Percentiles rank a stretch among this genome's conserved stretches.
Evolutionary conservation across 371 early-diverging fungal genomes (phyloP).

Genomic region (Fennellomyces sp.): DNA sequence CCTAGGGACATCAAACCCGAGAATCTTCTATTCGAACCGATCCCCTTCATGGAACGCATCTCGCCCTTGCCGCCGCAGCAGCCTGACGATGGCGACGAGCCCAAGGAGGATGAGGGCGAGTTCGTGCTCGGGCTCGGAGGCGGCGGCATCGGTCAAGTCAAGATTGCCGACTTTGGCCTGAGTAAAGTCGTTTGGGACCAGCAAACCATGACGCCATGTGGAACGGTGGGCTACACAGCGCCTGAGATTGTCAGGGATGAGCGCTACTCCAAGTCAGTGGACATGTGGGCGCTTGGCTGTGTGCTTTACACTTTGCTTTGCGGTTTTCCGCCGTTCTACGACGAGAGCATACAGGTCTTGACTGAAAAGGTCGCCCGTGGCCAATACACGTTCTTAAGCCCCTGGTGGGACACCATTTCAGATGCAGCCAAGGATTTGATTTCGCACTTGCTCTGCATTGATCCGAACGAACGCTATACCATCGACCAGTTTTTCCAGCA

Average conservation of each 20-base stretch:
- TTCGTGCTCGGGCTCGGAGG: constrained; percentile 61
- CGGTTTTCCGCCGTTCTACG: constrained; percentile 92
- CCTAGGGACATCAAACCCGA: constrained; percentile 95
- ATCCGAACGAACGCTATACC: constrained; percentile 56
- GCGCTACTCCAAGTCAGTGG: constrained; percentile 84
- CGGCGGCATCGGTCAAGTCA: constrained; percentile 79
- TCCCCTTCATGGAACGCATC: constrained; percentile 61
- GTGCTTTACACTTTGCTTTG: constrained; percentile 89
- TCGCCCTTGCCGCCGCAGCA: constrained; percentile 42
- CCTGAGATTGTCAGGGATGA: constrained; percentile 90
- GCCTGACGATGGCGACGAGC: constrained; percentile 40
- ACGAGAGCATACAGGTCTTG: constrained; percentile 54
- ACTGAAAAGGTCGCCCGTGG: constrained; percentile 69
- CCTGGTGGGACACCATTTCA: constrained; percentile 80
- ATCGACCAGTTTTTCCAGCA: constrained; percentile 74
- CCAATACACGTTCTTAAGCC: constrained; percentile 68
- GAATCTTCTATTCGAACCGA: constrained; percentile 86
- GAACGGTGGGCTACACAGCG: constrained; percentile 92
- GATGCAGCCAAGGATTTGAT: constrained; percentile 77
- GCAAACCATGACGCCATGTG: constrained; percentile 86
- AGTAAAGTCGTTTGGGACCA: constrained; percentile 79
- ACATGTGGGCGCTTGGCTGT: constrained; percentile 95
- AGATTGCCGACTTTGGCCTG: constrained; percentile 88
- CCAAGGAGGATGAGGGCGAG: constrained; percentile 63
- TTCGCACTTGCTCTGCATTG: constrained; percentile 59